These are phyloP conservation scores for Berberis vulgaris DNA, from an alignment of 164 flowering plant species.

Conservation along the genomic window DNA sequence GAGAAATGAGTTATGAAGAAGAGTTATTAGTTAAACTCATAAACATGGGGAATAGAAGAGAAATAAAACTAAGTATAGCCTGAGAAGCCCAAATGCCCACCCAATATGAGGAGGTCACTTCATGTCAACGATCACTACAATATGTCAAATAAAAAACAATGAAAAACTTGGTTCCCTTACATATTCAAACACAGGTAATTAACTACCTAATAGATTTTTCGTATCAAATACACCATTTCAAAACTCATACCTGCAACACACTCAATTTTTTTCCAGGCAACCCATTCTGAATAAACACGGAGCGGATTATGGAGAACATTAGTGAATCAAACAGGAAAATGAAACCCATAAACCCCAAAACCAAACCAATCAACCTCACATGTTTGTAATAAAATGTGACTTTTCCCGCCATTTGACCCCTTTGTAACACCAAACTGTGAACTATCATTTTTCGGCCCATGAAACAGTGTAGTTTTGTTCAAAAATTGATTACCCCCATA, in stretches of 20 bases:
- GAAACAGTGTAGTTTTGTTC: slow-evolving; percentile 27
- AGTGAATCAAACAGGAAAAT: slow-evolving; percentile 66
- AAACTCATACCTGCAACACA: slow-evolving; percentile 33
- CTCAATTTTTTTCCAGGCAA: slow-evolving; percentile 13
- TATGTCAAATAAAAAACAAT: too few relatives aligned
- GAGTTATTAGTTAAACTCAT: too few relatives aligned
- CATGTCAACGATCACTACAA: too few relatives aligned
- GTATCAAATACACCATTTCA: neutral
- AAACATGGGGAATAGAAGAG: too few relatives aligned
- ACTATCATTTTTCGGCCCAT: slow-evolving; percentile 38
- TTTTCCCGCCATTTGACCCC: slow-evolving; percentile 36
- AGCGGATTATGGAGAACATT: slow-evolving; percentile 48
- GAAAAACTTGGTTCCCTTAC: too few relatives aligned
- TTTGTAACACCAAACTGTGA: slow-evolving; percentile 28
- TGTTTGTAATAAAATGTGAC: slow-evolving; percentile 36
- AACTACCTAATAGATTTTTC: neutral
- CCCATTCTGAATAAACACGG: slow-evolving; percentile 21
- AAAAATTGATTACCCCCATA: slow-evolving; percentile 31
- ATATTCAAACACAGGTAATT: too few relatives aligned
- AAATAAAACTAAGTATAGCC: too few relatives aligned
- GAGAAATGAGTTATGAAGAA: too few relatives aligned
- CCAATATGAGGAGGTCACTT: too few relatives aligned
- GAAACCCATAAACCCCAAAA: slow-evolving; percentile 36
- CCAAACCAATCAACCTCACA: slow-evolving; percentile 35
- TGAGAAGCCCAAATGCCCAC: too few relatives aligned